Base-by-base conservation (phyloP, 139 green algal species). In the Tetratostichococcus sp. region DNA sequence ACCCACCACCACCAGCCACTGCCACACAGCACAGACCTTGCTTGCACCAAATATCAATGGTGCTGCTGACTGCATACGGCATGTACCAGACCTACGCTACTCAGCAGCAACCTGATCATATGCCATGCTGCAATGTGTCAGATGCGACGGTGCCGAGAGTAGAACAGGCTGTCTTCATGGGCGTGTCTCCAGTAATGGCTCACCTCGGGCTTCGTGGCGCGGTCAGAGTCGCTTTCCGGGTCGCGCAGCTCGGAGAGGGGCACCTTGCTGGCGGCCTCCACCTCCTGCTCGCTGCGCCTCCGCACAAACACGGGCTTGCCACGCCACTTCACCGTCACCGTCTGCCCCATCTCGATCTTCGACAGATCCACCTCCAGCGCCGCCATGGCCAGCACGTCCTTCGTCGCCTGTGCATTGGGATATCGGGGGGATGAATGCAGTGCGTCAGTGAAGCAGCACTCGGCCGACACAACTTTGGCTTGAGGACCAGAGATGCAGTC, bases 281-380 rank as follows among this genome's bases (percentile, higher is more conserved):
- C 96, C 78, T 99, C 94, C 22, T 86, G 87, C 25, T 89, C 82
- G 28, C 91, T 96, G 8, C 96, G 85, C 83, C 94, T 82, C 35
- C 91, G 84, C 73, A 99, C 96, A 85, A 99, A 99, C 35, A 99
- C 96, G 1, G 96, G 96, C 90, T 99, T 99, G 75, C 96, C 96
- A 32, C 96, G 86, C 96, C 96, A 99, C 88, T 99, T 99, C 67
- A 97, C 90, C 2, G 95, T 98, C 25, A 99, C 89, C 4, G 93
- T 97, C 66, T 93, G 74, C 16, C 96, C 96, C 67, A 87, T 80
- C 74, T 95, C 83, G 34, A 99, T 91, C 43, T 86, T 88, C 1
- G 68, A 81, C 22, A 98, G 70, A 88, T 99, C 95, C n/a, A 98
- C 95, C 86, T 98, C 95, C 65, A 98, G 75, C 67, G 91, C 95